A percentile compares a stretch with the other conserved stretches of the same genome.
These are phyloP conservation scores for Graphiopsis chlorocephala DNA, from an alignment of 2,329 filamentous ascomycete species.

Conservation along the genomic window DNA sequence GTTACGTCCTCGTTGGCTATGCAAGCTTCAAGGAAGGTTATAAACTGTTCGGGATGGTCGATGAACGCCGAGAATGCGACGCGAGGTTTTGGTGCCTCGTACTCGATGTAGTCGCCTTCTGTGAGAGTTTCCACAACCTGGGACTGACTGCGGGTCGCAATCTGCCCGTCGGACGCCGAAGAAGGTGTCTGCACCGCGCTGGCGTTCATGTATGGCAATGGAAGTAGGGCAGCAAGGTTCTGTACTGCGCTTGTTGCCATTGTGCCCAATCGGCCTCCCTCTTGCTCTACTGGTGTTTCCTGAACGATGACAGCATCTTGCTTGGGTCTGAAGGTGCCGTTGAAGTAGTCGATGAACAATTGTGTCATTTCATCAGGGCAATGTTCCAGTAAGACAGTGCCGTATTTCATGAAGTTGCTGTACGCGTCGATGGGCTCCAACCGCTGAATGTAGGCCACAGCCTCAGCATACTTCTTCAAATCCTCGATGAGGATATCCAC, in stretches of 20 bases:
- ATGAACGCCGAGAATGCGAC: slow-evolving; percentile 96
- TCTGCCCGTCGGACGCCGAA: slow-evolving; percentile 28
- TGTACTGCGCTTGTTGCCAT: slow-evolving; percentile 74
- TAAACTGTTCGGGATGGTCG: slow-evolving; percentile 88
- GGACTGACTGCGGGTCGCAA: slow-evolving; percentile 53
- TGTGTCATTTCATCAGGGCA: slow-evolving; percentile 78
- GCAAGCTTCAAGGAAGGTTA: slow-evolving; percentile 86
- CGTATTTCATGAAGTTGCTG: slow-evolving; percentile 89
- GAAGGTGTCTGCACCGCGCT: slow-evolving; percentile 54
- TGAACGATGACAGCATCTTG: slow-evolving; percentile 57
- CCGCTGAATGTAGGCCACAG: slow-evolving; percentile 86
- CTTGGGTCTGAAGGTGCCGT: slow-evolving; percentile 73
- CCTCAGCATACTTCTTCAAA: slow-evolving; percentile 83
- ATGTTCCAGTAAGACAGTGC: slow-evolving; percentile 83
- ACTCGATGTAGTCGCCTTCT: slow-evolving; percentile 56
- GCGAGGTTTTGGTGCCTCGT: slow-evolving; percentile 76
- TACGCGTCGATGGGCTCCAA: slow-evolving; percentile 82
- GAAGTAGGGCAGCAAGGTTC: slow-evolving; percentile 78
- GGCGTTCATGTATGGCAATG: slow-evolving; percentile 79
- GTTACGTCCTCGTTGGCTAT: slow-evolving; percentile 69
- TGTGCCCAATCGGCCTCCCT: slow-evolving; percentile 35
- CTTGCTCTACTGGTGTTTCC: slow-evolving; percentile 39
- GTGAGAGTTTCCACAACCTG: slow-evolving; percentile 52
- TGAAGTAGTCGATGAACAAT: slow-evolving; percentile 93
- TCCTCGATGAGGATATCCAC: slow-evolving; percentile 96